Conservation (phyloP, 192 early-diverging fungal genomes). For the Podila verticillata region DNA sequence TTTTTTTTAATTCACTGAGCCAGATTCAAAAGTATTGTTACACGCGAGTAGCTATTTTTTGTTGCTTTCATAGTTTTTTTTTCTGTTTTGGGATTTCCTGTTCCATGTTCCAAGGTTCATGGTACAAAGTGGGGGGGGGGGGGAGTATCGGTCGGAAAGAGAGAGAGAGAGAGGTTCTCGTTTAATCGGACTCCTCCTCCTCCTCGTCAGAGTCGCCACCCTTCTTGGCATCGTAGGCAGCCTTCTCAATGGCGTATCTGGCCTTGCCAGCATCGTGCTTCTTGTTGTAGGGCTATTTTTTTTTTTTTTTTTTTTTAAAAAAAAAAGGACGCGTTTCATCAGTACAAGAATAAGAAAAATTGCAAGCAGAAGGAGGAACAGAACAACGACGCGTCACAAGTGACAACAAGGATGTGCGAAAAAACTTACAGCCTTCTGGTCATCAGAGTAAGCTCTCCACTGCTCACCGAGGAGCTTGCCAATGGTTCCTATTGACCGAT, state of each 20-base stretch:
- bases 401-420: not conserved
- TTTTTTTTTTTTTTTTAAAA: no score
- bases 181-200: slow-evolving; percentile 47
- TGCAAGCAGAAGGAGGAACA: not conserved
- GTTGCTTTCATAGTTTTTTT: not conserved
- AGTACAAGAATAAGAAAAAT: not conserved
- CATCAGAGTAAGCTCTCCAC: slow-evolving; percentile 61
- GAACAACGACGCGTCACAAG: not conserved
- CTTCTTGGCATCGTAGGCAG: slow-evolving; percentile 59
- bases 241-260: slow-evolving; percentile 62
- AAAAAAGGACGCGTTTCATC: no score
- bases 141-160: not conserved
- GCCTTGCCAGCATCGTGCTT: slow-evolving; percentile 55
- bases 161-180: not conserved
- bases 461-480: slow-evolving; percentile 77
- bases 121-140: no score
- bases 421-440: slow-evolving; percentile 49
- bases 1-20: not conserved
- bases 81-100: no score
- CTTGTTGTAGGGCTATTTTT: slow-evolving; percentile 32
- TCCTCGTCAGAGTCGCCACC: slow-evolving; percentile 35
- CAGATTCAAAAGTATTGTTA: not conserved
- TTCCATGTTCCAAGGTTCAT: not conserved
- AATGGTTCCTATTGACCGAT: slow-evolving; percentile 49
- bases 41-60: not conserved